Percentiles rank a stretch among this genome's conserved stretches.
These are phyloP conservation scores for Trichoderma parareesei DNA, from an alignment of 495 filamentous ascomycete species.

Conservation along the genomic window DNA sequence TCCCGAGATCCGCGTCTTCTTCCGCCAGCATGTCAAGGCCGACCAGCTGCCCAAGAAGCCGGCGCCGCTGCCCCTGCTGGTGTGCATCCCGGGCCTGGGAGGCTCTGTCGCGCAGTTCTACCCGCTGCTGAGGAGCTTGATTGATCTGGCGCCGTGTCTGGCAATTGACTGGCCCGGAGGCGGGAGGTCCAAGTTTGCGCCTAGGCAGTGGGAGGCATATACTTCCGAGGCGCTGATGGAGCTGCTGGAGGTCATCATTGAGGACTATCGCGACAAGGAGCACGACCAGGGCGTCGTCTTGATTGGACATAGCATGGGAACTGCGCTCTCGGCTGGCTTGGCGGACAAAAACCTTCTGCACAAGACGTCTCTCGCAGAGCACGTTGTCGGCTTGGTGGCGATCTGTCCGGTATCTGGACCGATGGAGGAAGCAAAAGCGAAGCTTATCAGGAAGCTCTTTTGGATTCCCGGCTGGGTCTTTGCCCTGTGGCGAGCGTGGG, in stretches of 20 bases:
- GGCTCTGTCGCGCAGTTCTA: slow-evolving; percentile 85
- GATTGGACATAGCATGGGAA: slow-evolving; percentile 84
- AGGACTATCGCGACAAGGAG: slow-evolving; percentile 55
- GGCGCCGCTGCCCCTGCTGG: slow-evolving; percentile 69
- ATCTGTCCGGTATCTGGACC: slow-evolving; percentile 68
- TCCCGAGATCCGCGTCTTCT: slow-evolving; percentile 73
- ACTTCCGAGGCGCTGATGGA: slow-evolving; percentile 65
- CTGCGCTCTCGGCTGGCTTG: slow-evolving; percentile 65
- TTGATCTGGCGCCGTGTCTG: slow-evolving; percentile 79
- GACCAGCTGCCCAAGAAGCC: slow-evolving; percentile 66
- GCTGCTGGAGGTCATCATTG: slow-evolving; percentile 64
- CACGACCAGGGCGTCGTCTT: slow-evolving; percentile 69
- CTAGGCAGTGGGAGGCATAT: slow-evolving; percentile 70
- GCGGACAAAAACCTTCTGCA: slow-evolving; percentile 51
- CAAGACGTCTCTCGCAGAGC: slow-evolving; percentile 40
- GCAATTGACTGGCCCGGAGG: slow-evolving; percentile 88
- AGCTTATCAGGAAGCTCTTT: slow-evolving; percentile 47
- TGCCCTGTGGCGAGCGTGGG: slow-evolving; percentile 70
- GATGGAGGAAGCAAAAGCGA: slow-evolving; percentile 44
- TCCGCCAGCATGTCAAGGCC: slow-evolving; percentile 69
- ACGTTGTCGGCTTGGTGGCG: slow-evolving; percentile 67
- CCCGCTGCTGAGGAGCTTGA: slow-evolving; percentile 70
- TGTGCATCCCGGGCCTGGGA: slow-evolving; percentile 87
- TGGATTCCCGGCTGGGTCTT: slow-evolving; percentile 64
- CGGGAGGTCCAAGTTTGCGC: slow-evolving; percentile 65